Base-by-base conservation (phyloP, 2,329 filamentous ascomycete genomes). In the Diaporthe helianthi region DNA sequence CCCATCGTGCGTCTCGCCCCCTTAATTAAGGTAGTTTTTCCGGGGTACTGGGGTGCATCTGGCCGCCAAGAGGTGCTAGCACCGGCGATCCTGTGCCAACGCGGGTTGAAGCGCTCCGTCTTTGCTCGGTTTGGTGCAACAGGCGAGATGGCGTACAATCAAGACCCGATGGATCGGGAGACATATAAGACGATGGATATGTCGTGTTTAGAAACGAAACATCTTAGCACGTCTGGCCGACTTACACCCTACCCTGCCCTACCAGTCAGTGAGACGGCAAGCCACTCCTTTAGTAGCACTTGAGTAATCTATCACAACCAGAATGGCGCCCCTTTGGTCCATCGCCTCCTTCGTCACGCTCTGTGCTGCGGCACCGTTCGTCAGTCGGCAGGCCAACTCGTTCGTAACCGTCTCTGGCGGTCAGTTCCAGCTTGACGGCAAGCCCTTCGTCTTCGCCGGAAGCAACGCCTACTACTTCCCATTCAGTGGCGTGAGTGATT, bases 381-480 rank as follows among this genome's bases (percentile, higher is more conserved):
- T 29, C 13, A 63, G 33, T 13, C 58, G 58, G 44, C 58, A 63
- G 58, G n/a, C 41, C 58, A 36, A 49, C 44, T 36, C 58, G 12
- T 86, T 87, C 65, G 83, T 87, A 22, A 84, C 82, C 3, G 80
- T 83, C 0, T 78, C 84, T 3, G 85, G 83, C 7, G 79, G 78
- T 2, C 83, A 83, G 69, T 88, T 88, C 76, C 78, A 83, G 74
- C 80, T 88, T 5, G 81, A 87, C 55, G 86, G 86, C 75, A 76
- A 49, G 5, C 29, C 58, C 5, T 63, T 63, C 29, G 9, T 47
- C 7, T 63, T 63, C 13, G 58, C 58, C 29, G 58, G 58, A 5
- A 63, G 58, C 15, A 63, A 63, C 2, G 58, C 58, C 44, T 63
- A 63, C 15, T 63, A 49, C 17, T 63, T 63, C 4, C 58, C 58